Base-by-base conservation (phyloP, 2,329 filamentous ascomycete species). In the Aureobasidium subglaciale region DNA sequence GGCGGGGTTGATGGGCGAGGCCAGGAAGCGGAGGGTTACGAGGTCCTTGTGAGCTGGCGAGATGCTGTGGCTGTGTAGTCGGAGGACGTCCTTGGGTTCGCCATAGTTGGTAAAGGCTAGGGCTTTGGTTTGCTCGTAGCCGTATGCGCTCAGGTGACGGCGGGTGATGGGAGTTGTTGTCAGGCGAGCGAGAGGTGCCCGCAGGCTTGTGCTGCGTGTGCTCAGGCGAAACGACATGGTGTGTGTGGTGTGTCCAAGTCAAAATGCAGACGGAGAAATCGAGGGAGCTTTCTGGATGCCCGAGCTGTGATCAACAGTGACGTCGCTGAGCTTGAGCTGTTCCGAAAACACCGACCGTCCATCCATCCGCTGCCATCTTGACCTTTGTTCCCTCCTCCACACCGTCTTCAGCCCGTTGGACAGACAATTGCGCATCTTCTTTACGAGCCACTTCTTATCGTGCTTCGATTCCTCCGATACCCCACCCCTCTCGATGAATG, bases 1-100 rank as follows among this genome's bases (percentile, higher is more conserved):
- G 66, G 93, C 91, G 22, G 93, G 93, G 75, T 99, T 99, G 71
- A 99, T 89, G 56, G 93, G 90, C 1, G 90, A 84, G 29, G 91
- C 88, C 64, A 99, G 88, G 64, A 93, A 86, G 70, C 90, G 89
- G 58, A 99, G 77, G 55, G 92, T 90, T 63, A 95, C 75, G 60
- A 80, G 75, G 55, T 80, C 75, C 45, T 88, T 86, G 60, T 90
- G 81, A 3, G 82, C 80, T 3, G 88, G 87, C 4, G 86, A 86
- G 67, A 92, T 89, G 62, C 86, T 89, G 74, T 91, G 84, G 0
- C 75, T 80, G 72, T 91, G 87, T 3, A 92, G 74, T 16, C 82
- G 84, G 43, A 78, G 71, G 25, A 90, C 87, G 62, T 89, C 82
- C 38, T 78, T 76, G 0, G 88, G 88, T 68, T 91, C 87, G 67